phyloP scores from a whole-genome alignment of 139 green algal species.

The Deuterostichococcus epilithicus region DNA sequence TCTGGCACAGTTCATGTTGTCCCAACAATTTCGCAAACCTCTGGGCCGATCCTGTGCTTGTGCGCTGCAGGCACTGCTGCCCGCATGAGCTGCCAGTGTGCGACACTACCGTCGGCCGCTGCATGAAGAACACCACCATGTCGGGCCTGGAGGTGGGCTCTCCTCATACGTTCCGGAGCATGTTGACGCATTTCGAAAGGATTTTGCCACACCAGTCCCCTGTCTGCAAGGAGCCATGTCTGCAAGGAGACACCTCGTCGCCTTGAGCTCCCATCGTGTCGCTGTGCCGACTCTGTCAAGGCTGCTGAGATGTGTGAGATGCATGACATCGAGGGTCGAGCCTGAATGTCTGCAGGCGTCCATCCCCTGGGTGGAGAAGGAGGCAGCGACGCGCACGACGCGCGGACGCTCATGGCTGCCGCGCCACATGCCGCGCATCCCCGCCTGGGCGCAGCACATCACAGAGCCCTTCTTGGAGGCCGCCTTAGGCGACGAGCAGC shows the following conservation, averaged over 20 bases:
- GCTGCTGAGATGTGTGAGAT: no score
- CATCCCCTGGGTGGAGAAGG: not conserved
- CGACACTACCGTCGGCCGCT: slow-evolving; percentile 66
- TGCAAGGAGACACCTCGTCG: no score
- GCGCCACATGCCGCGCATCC: not conserved
- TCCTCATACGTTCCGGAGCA: no score
- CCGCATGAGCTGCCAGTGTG: slow-evolving; percentile 83
- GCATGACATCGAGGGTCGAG: no score
- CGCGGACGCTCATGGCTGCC: not conserved
- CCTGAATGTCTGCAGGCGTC: not conserved
- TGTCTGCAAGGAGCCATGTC: no score
- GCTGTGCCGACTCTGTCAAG: no score
- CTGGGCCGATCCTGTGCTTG: not conserved
- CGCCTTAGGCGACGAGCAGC: not conserved
- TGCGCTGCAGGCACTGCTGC: slow-evolving; percentile 85
- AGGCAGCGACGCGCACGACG: not conserved
- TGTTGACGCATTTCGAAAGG: no score
- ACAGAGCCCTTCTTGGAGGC: not conserved
- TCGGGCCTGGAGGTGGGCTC: not conserved
- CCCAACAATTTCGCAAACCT: no score
- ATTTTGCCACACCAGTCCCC: no score
- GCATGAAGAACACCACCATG: slow-evolving; percentile 24
- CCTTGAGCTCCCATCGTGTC: no score
- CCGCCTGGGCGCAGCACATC: not conserved
- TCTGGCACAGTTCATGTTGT: no score